Evolutionary conservation across 1,284 basidiomycete species (phyloP).

Genomic region (Clitocybe nebularis): DNA sequence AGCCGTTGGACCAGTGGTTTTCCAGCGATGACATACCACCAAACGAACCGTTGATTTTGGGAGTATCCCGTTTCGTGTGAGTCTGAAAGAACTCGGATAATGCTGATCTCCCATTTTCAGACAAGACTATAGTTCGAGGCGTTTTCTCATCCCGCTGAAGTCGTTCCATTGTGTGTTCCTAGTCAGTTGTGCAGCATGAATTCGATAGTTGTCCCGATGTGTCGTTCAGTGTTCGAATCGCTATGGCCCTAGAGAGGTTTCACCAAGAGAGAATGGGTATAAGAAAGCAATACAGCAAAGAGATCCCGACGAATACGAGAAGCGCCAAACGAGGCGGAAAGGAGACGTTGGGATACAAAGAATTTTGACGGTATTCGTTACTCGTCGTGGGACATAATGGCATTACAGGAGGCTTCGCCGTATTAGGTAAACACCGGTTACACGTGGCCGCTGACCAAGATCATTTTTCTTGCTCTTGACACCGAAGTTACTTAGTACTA

Average conservation of each 20-base stretch:
- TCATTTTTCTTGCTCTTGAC: not conserved
- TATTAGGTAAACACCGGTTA: not conserved
- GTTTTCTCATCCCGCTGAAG: conserved; percentile 1
- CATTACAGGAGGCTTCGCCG: not conserved
- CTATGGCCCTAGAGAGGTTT: not conserved
- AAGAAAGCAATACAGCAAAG: too few relatives aligned
- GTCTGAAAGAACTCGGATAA: conserved; percentile 1
- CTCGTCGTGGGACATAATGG: not conserved
- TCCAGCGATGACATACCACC: conserved; percentile 40
- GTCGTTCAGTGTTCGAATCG: conserved; percentile 4
- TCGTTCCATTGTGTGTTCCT: not conserved
- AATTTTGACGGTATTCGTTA: conserved; percentile 1
- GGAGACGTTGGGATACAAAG: not conserved
- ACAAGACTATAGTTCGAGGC: not conserved
- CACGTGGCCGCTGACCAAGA: too few relatives aligned
- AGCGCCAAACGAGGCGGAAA: not conserved
- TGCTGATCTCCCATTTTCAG: conserved; percentile 4
- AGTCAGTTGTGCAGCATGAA: not conserved
- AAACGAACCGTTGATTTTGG: conserved; percentile 42
- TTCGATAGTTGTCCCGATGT: conserved; percentile 9
- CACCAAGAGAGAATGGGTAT: not conserved
- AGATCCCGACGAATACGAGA: too few relatives aligned
- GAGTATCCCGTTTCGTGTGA: conserved; percentile 27
- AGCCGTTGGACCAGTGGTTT: too few relatives aligned
- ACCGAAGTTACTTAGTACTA: not conserved